Percentiles rank a stretch among this genome's conserved stretches.
phyloP scores from a whole-genome alignment of 2,329 filamentous ascomycete species.

The Neofusicoccum sp. region DNA sequence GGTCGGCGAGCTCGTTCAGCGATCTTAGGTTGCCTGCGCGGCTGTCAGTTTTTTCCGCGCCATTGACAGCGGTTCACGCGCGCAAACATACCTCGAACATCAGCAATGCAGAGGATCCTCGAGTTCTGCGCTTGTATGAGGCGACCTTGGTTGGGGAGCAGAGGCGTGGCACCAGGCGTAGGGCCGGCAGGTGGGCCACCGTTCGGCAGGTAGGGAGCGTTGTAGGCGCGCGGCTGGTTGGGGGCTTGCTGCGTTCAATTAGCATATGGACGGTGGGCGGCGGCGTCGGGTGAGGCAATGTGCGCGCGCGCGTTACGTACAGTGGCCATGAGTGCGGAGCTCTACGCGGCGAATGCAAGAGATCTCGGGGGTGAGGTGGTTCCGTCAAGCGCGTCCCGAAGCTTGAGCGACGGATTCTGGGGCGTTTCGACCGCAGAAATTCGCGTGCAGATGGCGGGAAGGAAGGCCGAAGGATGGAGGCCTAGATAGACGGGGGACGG shows the following conservation, averaged over 20 bases:
- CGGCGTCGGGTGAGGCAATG: not conserved
- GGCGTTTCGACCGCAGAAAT: constrained; percentile 2
- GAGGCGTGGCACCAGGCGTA: constrained; percentile 45
- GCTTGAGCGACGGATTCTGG: constrained; percentile 2
- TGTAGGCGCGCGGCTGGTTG: constrained; percentile 51
- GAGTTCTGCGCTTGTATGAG: constrained; percentile 50
- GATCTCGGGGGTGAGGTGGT: constrained; percentile 20
- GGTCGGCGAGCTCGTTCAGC: constrained; percentile 92
- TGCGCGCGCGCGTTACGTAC: constrained; percentile 19
- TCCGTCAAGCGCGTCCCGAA: constrained; percentile 14
- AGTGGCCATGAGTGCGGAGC: constrained; percentile 21
- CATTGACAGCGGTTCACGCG: not conserved
- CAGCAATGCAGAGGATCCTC: constrained; percentile 52
- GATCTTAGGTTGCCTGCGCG: constrained; percentile 83
- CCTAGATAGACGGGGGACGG: constrained; percentile 14
- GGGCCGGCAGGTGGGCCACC: constrained; percentile 45
- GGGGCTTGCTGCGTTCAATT: constrained; percentile 47
- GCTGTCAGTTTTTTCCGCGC: constrained; percentile 1
- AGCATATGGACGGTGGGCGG: not conserved
- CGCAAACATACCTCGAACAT: constrained; percentile 47
- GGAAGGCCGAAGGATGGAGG: constrained; percentile 14
- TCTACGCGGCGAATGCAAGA: constrained; percentile 17
- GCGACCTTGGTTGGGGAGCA: constrained; percentile 53
- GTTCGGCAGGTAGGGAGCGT: constrained; percentile 47
- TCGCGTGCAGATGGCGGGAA: not conserved